These are phyloP conservation scores for Pleurotus salmoneostramineus DNA, from an alignment of 768 basidiomycete species.

Conservation along the genomic window DNA sequence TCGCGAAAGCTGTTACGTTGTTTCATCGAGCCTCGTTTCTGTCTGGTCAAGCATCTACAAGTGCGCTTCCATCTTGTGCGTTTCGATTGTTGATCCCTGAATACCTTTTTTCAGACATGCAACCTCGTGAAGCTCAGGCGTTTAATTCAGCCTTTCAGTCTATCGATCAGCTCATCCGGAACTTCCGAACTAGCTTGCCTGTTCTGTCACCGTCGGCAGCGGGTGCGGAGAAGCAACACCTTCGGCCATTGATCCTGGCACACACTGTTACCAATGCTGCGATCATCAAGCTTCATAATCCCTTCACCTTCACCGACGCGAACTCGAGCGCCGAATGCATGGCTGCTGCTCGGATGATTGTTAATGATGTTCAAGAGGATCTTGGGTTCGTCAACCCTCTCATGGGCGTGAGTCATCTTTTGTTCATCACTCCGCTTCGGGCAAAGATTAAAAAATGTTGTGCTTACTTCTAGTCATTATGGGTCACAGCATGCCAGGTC, in stretches of 20 bases:
- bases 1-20: slow-evolving; percentile 52
- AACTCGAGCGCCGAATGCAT: slow-evolving; percentile 41
- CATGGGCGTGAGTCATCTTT: slow-evolving; percentile 40
- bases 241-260: slow-evolving; percentile 36
- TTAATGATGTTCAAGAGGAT: slow-evolving; percentile 34
- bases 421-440: slow-evolving; percentile 1
- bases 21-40: slow-evolving; percentile 57
- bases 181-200: slow-evolving; percentile 31
- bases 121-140: slow-evolving; percentile 34
- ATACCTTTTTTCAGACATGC: slow-evolving; percentile 28
- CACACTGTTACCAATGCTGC: slow-evolving; percentile 47
- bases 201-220: slow-evolving; percentile 23
- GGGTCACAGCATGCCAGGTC: slow-evolving; percentile 42
- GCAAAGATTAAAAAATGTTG: slow-evolving; percentile 7
- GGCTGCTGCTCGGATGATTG: slow-evolving; percentile 37
- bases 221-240: slow-evolving; percentile 27
- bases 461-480: slow-evolving; percentile 31
- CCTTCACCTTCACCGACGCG: slow-evolving; percentile 38
- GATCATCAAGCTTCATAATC: slow-evolving; percentile 47
- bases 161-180: slow-evolving; percentile 41
- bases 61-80: slow-evolving; percentile 28
- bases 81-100: not conserved
- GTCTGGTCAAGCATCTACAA: slow-evolving; percentile 41
- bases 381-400: slow-evolving; percentile 43
- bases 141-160: slow-evolving; percentile 41